Base-by-base conservation (phyloP, 257 asterid genomes). In the Nemophila menziesii region DNA sequence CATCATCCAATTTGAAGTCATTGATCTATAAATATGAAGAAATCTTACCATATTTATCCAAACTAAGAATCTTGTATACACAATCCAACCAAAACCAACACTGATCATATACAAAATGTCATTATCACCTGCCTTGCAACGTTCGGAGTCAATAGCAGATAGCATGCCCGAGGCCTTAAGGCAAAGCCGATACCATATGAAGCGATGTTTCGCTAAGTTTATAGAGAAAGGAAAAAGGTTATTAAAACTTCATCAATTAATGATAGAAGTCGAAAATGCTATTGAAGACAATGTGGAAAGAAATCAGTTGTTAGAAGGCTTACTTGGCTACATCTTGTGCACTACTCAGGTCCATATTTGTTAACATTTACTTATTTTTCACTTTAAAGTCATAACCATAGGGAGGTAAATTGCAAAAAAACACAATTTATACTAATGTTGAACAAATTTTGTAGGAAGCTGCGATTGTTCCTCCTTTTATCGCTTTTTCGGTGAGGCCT, bases 121-220 rank as follows among this genome's bases (percentile, higher is more conserved):
- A 49, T 18, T 65, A 8, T 13, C 73, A 39, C 71, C 79, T 12
- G 71, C 75, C 39, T 51, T 80, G 67, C 71, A 70, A 51, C 73
- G 86, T 53, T 75, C 93, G 2, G 92, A 79, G 9, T 50, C 93
- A 4, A 70, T 80, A 43, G 78, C 71, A 7, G 92, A 77, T 44
- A 75, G 72, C 69, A 82, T 86, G 97, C 94, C 95, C 4, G 95
- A 87, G 66, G 93, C 97, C 42, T 56, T 83, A 9, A 71, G 87
- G 63, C 89, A 83, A 57, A 87, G 92, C 78, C 74, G 82, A 44
- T 75, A 77, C 65, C 93, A 87, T 62, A 80, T 80, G 95, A 83
- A 73, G 80, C 81, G 67, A 37, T 87, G 97, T 70, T 87, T 87
- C 24, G 74, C 85, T 0, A 83, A 77, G 72, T 82, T 55, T 60